Base-by-base conservation (phyloP, 2,329 filamentous ascomycete species). In the Didymella arachidicola region DNA sequence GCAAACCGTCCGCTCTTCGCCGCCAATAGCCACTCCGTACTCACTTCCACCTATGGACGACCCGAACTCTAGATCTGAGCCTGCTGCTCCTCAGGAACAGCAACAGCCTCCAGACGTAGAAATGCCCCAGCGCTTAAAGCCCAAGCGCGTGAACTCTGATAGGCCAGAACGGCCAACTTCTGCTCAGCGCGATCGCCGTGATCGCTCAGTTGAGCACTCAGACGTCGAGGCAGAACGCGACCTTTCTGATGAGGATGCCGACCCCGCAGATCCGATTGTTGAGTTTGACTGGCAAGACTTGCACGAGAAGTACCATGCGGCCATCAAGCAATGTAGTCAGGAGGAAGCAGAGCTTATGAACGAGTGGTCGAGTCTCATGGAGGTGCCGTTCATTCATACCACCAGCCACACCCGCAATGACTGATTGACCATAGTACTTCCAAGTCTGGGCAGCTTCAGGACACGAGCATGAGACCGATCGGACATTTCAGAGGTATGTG, bases 271-370 rank as follows among this genome's bases (percentile, higher is more conserved):
- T 8, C 53, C 57, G 27, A 69, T 91, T 60, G 77, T 79, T 44
- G 53, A 78, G 70, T 92, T 91, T 69, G 86, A 93, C 76, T 97
- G 93, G 93, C 81, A 88, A 2, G 84, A 89, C n/a, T 88, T 97
- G 30, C 84, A 93, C 74, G 72, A 80, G 1, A 85, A 86, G 41
- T 96, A 93, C 67, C 82, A 88, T 59, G 79, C 84, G 51, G 87
- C 86, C 18, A 84, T 96, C 67, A 77, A 81, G 14, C 82, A 87
- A 39, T 85, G 89, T 32, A 84, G 87, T 50, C 79, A 81, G 2
- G 79, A 87, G 2, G 92, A 97, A 72, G 82, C 82, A 43, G 80
- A 85, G 29, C 80, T 94, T 43, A 79, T 90, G 52, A 81, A 86
- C 19, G 88, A 93, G 61, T 92, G 90, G 63, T 82, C 87, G 16